Conservation (phyloP, 169 alveolate species). For the Plasmodium vivax region DNA sequence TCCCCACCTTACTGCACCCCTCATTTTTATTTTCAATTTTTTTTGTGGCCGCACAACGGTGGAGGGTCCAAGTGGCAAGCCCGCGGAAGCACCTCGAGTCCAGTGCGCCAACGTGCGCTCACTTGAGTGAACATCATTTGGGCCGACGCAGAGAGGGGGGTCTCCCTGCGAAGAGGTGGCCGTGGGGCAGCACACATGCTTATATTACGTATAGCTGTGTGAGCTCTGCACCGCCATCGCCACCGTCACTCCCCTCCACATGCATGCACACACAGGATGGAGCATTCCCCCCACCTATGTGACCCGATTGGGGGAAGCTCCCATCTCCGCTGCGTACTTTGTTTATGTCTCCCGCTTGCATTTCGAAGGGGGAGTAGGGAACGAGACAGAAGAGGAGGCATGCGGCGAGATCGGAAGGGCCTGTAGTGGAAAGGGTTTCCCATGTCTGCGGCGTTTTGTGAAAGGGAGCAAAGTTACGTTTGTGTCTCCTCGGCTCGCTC, state of each 20-base stretch:
- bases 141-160: background rate
- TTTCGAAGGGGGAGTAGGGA: background rate
- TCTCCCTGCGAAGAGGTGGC: too few relatives aligned
- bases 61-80: background rate
- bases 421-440: background rate
- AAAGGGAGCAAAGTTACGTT: background rate
- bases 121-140: background rate
- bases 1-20: background rate
- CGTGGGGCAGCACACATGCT: background rate
- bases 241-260: too few relatives aligned
- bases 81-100: background rate
- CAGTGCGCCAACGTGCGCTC: background rate
- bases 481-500: background rate
- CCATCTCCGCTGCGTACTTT: background rate
- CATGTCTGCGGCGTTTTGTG: background rate
- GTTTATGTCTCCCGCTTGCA: background rate
- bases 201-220: background rate
- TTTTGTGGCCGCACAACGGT: background rate
- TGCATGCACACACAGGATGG: background rate
- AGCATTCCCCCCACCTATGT: background rate
- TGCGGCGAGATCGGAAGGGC: background rate
- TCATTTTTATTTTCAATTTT: background rate
- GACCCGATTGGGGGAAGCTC: background rate
- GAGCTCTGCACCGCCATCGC: background rate
- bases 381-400: background rate